A percentile compares a stretch with the other conserved stretches of the same genome.
These are phyloP conservation scores for Blastocystis sp. DNA, from an alignment of 352 stramenopile genomes.

Conservation along the genomic window DNA sequence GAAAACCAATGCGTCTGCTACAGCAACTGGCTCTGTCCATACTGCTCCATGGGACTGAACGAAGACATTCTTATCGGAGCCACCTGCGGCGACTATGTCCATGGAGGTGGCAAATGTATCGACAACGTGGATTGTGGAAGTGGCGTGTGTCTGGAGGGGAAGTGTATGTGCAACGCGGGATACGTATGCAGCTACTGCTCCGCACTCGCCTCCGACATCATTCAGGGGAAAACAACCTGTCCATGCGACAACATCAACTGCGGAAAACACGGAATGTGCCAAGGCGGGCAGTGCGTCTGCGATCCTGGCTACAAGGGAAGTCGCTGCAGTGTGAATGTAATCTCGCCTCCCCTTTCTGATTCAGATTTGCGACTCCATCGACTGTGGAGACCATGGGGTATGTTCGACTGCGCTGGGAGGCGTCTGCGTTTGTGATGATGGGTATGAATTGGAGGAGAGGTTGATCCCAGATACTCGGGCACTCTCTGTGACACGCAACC, in stretches of 20 bases:
- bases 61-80: slow-evolving; percentile 55
- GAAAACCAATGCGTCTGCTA: slow-evolving; percentile 55
- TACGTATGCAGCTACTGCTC: slow-evolving; percentile 54
- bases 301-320: slow-evolving; percentile 35
- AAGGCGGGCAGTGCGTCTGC: slow-evolving; percentile 32
- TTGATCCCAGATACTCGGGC: slow-evolving; percentile 7
- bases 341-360: neutral
- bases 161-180: slow-evolving; percentile 45
- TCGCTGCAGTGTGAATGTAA: slow-evolving; percentile 7
- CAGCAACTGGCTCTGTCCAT: slow-evolving; percentile 53
- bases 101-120: neutral
- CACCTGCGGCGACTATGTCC: slow-evolving; percentile 47
- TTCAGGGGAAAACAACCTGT: slow-evolving; percentile 7
- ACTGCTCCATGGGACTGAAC: slow-evolving; percentile 50
- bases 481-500: slow-evolving; percentile 36
- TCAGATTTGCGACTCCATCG: slow-evolving; percentile 32
- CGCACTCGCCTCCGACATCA: neutral
- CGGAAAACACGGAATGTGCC: slow-evolving; percentile 47
- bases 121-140: slow-evolving; percentile 22
- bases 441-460: neutral
- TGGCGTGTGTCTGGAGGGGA: slow-evolving; percentile 50
- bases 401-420: slow-evolving; percentile 14
- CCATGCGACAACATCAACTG: slow-evolving; percentile 47
- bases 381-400: slow-evolving; percentile 47
- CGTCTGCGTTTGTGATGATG: slow-evolving; percentile 33